Evolutionary conservation across 176 grass and related monocot species (phyloP).

Genomic region (Rhynchospora breviuscula): DNA sequence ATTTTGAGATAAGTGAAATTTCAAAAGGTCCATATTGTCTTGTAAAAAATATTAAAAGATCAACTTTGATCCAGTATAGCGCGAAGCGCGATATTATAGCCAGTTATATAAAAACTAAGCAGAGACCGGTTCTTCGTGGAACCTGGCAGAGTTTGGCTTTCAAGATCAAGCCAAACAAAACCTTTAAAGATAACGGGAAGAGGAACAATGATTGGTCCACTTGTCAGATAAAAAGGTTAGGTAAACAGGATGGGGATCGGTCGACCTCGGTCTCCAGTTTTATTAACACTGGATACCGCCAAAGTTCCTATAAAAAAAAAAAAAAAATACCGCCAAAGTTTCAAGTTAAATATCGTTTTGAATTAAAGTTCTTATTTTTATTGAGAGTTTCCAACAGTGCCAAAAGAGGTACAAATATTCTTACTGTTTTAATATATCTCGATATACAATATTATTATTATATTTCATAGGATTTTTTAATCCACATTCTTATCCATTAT

Average conservation of each 20-base stretch:
- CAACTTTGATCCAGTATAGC: no score
- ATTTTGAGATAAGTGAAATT: no score
- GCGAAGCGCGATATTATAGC: no score
- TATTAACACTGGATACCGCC: background rate
- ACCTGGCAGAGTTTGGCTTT: background rate
- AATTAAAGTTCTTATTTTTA: background rate
- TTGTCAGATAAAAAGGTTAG: no score
- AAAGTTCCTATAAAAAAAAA: no score
- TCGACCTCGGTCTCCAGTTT: background rate
- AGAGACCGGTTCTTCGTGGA: background rate
- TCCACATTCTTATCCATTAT: no score
- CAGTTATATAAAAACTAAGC: background rate
- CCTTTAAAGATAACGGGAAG: background rate
- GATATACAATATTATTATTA: background rate
- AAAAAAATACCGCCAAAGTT: background rate
- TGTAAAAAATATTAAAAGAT: no score
- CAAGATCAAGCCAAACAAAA: conserved; percentile 13
- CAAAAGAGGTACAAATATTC: background rate
- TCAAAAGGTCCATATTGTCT: no score
- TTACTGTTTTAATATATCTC: background rate
- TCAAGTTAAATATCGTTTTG: background rate
- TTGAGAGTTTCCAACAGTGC: background rate
- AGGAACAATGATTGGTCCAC: no score
- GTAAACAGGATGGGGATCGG: background rate
- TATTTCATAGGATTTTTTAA: background rate